These are phyloP conservation scores for Westerdykella ornata DNA, from an alignment of 2,329 filamentous ascomycete genomes.

Conservation along the genomic window DNA sequence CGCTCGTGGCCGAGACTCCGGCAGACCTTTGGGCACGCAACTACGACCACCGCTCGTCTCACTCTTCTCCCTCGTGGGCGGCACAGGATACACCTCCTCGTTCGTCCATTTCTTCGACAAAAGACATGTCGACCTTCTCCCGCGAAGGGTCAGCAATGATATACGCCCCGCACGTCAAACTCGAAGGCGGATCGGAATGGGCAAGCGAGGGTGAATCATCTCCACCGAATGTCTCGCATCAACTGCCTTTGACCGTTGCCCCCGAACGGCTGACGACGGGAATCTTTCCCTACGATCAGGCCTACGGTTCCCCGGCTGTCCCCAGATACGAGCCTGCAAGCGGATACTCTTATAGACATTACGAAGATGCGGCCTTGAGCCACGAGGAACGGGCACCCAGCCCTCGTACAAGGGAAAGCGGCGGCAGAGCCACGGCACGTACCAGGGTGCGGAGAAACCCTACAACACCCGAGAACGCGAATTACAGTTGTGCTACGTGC, in stretches of 20 bases:
- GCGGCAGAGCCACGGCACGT: conserved; percentile 6
- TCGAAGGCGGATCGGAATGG: conserved; percentile 24
- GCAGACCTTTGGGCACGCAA: conserved; percentile 28
- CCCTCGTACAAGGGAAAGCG: conserved; percentile 8
- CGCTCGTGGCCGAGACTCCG: conserved; percentile 24
- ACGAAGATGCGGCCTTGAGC: conserved; percentile 7
- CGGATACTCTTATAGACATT: conserved; percentile 10
- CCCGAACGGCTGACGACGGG: conserved; percentile 23
- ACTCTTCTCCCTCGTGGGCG: conserved; percentile 29
- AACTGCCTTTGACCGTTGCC: conserved; percentile 26
- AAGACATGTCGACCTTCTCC: conserved; percentile 32
- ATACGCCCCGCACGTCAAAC: conserved; percentile 21
- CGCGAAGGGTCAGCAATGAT: conserved; percentile 24
- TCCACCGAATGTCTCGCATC: conserved; percentile 6
- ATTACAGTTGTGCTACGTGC: conserved; percentile 66
- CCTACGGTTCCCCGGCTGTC: conserved; percentile 18
- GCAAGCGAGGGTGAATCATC: conserved; percentile 17
- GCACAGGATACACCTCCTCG: conserved; percentile 26
- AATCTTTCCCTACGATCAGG: conserved; percentile 19
- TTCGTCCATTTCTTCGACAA: conserved; percentile 29
- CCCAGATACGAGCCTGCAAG: conserved; percentile 15
- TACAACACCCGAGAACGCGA: conserved; percentile 63
- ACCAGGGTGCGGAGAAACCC: conserved; percentile 11
- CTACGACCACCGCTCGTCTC: conserved; percentile 30
- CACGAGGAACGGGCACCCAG: conserved; percentile 12